phyloP scores from a whole-genome alignment of 495 filamentous ascomycete genomes.

The Xylona heveae region DNA sequence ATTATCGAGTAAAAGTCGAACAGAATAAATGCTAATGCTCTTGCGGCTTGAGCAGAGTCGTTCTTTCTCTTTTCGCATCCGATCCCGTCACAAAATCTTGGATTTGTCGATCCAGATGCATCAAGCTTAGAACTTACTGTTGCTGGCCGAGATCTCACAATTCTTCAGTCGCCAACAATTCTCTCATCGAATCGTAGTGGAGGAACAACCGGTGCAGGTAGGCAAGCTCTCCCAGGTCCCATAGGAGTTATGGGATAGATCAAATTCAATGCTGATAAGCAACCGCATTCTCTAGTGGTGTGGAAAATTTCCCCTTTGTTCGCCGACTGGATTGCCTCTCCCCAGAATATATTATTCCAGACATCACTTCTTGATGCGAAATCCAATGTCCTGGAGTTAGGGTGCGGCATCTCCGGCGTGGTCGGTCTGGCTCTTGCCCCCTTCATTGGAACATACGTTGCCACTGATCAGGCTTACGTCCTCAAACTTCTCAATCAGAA shows the following conservation, averaged over 20 bases:
- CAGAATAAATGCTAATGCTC: background rate
- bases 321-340: slow-evolving; percentile 53
- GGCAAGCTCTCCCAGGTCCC: slow-evolving; percentile 7
- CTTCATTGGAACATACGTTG: slow-evolving; percentile 40
- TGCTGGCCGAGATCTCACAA: slow-evolving; percentile 44
- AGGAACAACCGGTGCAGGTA: slow-evolving; percentile 85
- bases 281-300: slow-evolving; percentile 28
- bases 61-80: slow-evolving; percentile 65
- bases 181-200: slow-evolving; percentile 54
- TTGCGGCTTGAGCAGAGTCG: slow-evolving; percentile 34
- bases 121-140: slow-evolving; percentile 44
- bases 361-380: slow-evolving; percentile 27
- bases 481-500: slow-evolving; percentile 54
- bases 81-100: slow-evolving; percentile 57
- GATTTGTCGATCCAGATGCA: slow-evolving; percentile 58
- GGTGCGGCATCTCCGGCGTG: slow-evolving; percentile 67
- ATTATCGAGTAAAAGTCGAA: no score
- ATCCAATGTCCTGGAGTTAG: slow-evolving; percentile 58
- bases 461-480: slow-evolving; percentile 82
- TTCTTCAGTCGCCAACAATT: slow-evolving; percentile 69
- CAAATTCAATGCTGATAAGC: background rate
- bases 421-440: slow-evolving; percentile 44
- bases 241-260: background rate
- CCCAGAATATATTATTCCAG: slow-evolving; percentile 42
- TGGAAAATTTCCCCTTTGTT: slow-evolving; percentile 87